Evolutionary conservation across 169 alveolate species (phyloP).

Genomic region (Plasmodium inui): DNA sequence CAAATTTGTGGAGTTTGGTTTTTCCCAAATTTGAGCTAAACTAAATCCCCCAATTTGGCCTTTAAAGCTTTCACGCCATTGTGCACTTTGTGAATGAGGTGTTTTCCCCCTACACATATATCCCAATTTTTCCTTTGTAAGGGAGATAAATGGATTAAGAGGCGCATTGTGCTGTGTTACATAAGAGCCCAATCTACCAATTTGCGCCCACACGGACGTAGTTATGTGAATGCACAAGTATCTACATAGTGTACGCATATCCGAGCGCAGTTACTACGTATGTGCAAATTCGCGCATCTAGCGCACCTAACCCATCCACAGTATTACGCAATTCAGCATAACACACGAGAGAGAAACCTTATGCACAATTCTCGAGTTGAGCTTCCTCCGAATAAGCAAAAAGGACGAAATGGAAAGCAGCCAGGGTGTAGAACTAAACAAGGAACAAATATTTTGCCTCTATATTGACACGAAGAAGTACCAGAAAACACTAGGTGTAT

Average conservation of each 20-base stretch:
- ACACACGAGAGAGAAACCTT: not conserved
- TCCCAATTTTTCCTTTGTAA: not conserved
- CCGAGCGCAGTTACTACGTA: not conserved
- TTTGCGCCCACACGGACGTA: not conserved
- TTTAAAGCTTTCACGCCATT: not conserved
- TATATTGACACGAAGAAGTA: slow-evolving; percentile 67
- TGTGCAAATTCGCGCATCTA: not conserved
- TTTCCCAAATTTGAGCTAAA: not conserved
- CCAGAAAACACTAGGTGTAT: slow-evolving; percentile 71
- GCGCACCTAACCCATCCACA: not conserved
- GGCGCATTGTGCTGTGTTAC: not conserved
- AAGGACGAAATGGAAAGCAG: slow-evolving; percentile 45
- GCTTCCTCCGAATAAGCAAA: not conserved
- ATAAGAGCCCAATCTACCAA: not conserved
- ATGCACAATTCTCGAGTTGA: not conserved
- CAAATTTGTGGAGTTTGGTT: slow-evolving; percentile 1
- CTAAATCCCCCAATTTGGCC: not conserved
- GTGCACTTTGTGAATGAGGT: not conserved
- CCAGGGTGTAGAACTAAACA: slow-evolving; percentile 27
- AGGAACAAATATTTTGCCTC: slow-evolving; percentile 49
- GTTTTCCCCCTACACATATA: not conserved
- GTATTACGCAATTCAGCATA: not conserved
- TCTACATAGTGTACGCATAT: not conserved
- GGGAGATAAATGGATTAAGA: not conserved
- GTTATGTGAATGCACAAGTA: not conserved